Conservation (phyloP, 2,329 filamentous ascomycete species). For the Penicillium oxalicum region DNA sequence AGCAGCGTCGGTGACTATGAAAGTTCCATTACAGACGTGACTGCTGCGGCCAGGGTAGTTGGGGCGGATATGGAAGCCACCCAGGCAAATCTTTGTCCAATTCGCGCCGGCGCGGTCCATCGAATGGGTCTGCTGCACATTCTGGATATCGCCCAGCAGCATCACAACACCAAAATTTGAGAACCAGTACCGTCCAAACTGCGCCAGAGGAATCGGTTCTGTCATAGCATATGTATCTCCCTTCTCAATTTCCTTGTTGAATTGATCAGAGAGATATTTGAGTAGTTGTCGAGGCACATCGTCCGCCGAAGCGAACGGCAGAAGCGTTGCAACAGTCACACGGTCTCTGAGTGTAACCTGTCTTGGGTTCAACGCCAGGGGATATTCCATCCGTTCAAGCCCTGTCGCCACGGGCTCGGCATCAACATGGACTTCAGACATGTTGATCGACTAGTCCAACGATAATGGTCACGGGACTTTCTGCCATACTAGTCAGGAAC, state of each 20-base stretch:
- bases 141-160: slow-evolving; percentile 69
- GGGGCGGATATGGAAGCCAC: slow-evolving; percentile 90
- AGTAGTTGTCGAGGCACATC: slow-evolving; percentile 72
- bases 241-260: slow-evolving; percentile 86
- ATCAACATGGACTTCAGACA: slow-evolving; percentile 36
- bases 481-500: slow-evolving; percentile 28
- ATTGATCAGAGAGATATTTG: slow-evolving; percentile 71
- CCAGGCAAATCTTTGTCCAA: slow-evolving; percentile 76
- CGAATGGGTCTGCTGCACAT: slow-evolving; percentile 48
- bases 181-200: slow-evolving; percentile 82
- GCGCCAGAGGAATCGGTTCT: slow-evolving; percentile 65
- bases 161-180: slow-evolving; percentile 85
- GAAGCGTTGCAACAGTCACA: slow-evolving; percentile 73
- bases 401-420: slow-evolving; percentile 26
- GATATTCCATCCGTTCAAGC: slow-evolving; percentile 47
- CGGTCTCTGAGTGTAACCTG: slow-evolving; percentile 79
- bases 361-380: slow-evolving; percentile 62
- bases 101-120: slow-evolving; percentile 55
- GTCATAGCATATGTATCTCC: slow-evolving; percentile 90
- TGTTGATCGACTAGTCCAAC: slow-evolving; percentile 20
- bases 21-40: slow-evolving; percentile 75
- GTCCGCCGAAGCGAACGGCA: slow-evolving; percentile 71
- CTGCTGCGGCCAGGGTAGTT: slow-evolving; percentile 88
- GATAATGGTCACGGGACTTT: slow-evolving; percentile 32
- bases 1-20: slow-evolving; percentile 66